Conservation (phyloP, 2,329 filamentous ascomycete species). For the Rugonectria rugulosa region DNA sequence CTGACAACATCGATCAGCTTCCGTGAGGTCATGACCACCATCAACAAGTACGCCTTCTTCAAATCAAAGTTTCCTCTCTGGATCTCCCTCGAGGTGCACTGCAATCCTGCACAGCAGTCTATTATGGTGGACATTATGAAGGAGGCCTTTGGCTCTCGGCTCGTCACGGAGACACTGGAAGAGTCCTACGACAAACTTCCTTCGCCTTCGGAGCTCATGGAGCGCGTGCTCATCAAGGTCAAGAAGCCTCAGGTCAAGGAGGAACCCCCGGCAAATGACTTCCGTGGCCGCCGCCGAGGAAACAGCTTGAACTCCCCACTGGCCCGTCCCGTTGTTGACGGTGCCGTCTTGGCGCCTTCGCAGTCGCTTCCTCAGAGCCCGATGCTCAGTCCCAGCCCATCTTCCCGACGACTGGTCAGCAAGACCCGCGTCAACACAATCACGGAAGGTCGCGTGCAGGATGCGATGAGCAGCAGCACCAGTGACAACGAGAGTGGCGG, state of each 20-base stretch:
- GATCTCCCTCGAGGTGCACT: constrained; percentile 96
- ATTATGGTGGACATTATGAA: constrained; percentile 92
- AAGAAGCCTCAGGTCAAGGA: constrained; percentile 71
- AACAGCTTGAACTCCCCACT: constrained; percentile 76
- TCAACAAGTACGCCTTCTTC: constrained; percentile 93
- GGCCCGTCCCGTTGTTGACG: constrained; percentile 68
- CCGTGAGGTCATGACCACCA: constrained; percentile 88
- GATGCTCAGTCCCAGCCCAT: constrained; percentile 59
- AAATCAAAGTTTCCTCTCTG: constrained; percentile 89
- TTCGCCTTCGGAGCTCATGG: constrained; percentile 83
- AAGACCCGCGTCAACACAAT: constrained; percentile 66
- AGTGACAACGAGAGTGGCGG: constrained; percentile 82
- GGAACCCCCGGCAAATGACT: constrained; percentile 45
- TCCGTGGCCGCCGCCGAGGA: constrained; percentile 60
- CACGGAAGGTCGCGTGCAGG: constrained; percentile 63
- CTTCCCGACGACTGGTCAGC: constrained; percentile 55
- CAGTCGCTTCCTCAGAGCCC: constrained; percentile 63
- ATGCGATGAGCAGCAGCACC: constrained; percentile 65
- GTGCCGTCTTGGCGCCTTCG: constrained; percentile 55
- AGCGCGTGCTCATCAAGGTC: constrained; percentile 90
- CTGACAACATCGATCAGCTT: constrained; percentile 90
- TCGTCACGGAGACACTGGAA: constrained; percentile 79
- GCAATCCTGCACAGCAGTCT: constrained; percentile 80
- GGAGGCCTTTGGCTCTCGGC: constrained; percentile 79
- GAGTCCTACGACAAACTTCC: constrained; percentile 74